These are phyloP conservation scores for Thymus quinquecostatus DNA, from an alignment of 257 asterid species.

Conservation along the genomic window DNA sequence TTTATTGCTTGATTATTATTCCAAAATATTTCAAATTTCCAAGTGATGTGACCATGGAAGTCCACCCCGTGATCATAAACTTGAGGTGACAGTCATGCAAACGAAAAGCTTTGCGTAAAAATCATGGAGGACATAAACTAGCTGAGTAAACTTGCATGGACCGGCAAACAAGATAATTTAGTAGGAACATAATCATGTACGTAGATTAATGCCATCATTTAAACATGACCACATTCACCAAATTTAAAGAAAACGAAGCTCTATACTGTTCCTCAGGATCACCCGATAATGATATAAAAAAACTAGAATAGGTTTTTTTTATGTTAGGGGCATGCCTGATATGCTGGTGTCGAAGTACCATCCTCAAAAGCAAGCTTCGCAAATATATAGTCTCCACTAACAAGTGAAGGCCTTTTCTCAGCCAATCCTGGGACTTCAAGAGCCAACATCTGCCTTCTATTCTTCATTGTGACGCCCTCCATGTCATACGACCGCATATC, in stretches of 20 bases:
- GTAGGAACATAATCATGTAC: background rate
- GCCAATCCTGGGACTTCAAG: constrained; percentile 98
- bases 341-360: constrained; percentile 35
- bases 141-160: background rate
- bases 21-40: background rate
- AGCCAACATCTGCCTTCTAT: constrained; percentile 50
- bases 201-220: too few species aligned
- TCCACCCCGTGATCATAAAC: background rate
- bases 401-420: constrained; percentile 96
- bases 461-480: constrained; percentile 66
- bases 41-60: background rate
- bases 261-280: background rate
- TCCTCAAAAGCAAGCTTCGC: constrained; percentile 54
- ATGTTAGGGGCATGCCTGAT: constrained; percentile 57
- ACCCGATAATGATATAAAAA: constrained; percentile 8
- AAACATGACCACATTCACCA: too few species aligned
- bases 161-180: constrained; percentile 6
- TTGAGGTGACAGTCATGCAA: background rate
- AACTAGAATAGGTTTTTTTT: constrained; percentile 25
- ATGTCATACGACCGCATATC: constrained; percentile 83
- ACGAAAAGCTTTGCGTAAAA: constrained; percentile 3
- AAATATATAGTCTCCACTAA: constrained; percentile 65
- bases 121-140: background rate
- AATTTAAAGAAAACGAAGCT: background rate
- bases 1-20: background rate